phyloP scores from a whole-genome alignment of 2,329 filamentous ascomycete genomes.

The Monosporascus ibericus region DNA sequence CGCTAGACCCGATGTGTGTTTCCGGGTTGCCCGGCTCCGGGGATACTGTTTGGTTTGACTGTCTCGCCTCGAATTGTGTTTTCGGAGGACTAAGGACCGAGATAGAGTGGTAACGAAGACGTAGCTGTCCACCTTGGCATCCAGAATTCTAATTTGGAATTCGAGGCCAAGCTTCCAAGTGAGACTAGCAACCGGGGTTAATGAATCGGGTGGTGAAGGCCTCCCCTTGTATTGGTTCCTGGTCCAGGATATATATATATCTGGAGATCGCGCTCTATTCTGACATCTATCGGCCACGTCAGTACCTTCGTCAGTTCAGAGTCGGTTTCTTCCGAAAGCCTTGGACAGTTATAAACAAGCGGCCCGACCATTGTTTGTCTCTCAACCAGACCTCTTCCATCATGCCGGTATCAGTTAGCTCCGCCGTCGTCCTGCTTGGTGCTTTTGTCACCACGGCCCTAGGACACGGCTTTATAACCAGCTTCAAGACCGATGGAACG shows the following conservation, averaged over 20 bases:
- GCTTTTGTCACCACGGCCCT: conserved; percentile 21
- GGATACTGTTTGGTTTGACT: no score
- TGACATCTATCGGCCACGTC: no score
- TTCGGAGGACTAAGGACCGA: no score
- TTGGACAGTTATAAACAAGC: no score
- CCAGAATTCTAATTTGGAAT: background rate
- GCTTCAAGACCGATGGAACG: conserved; percentile 39
- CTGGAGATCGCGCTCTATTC: no score
- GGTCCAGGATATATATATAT: background rate
- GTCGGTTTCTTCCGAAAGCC: no score
- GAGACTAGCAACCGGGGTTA: background rate
- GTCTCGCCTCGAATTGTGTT: no score
- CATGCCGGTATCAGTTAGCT: conserved; percentile 14
- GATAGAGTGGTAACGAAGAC: background rate
- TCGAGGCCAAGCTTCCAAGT: background rate
- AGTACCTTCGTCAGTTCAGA: no score
- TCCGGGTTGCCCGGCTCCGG: conserved; percentile 14
- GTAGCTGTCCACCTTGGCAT: background rate
- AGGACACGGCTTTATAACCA: conserved; percentile 40
- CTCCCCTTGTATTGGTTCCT: background rate
- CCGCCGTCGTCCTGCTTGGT: conserved; percentile 15
- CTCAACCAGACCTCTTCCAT: background rate
- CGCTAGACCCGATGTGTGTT: conserved; percentile 9
- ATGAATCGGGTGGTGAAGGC: background rate
- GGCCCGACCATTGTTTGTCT: no score